Percentiles rank a stretch among this genome's conserved stretches.
Conservation (phyloP, 2,329 filamentous ascomycete genomes). For the Triangularia verruculosa region DNA sequence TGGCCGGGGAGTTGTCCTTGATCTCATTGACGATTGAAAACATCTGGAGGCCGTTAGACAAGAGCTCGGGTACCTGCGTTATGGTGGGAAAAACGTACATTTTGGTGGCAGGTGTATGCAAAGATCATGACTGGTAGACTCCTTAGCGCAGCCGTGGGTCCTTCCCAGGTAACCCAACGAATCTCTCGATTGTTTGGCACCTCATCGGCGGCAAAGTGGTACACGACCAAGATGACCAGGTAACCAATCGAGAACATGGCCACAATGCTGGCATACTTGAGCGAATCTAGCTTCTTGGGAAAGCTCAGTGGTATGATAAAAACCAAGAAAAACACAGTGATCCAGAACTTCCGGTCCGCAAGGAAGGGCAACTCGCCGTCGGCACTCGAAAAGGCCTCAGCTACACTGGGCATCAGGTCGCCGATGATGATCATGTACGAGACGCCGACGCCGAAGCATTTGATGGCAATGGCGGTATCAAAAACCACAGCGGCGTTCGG, state of each 20-base stretch:
- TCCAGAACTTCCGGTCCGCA: slow-evolving; percentile 92
- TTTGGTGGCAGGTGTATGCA: slow-evolving; percentile 99
- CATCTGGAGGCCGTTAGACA: slow-evolving; percentile 62
- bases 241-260: slow-evolving; percentile 93
- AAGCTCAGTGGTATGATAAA: slow-evolving; percentile 94
- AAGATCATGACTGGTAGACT: slow-evolving; percentile 95
- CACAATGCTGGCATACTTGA: slow-evolving; percentile 94
- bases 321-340: slow-evolving; percentile 97
- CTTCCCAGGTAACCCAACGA: slow-evolving; percentile 73
- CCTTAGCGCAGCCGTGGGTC: slow-evolving; percentile 73
- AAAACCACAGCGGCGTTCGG: slow-evolving; percentile 94
- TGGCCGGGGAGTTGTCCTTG: slow-evolving; percentile 71
- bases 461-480: slow-evolving; percentile 92
- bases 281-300: slow-evolving; percentile 82
- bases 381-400: slow-evolving; percentile 70
- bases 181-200: slow-evolving; percentile 69
- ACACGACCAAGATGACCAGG: slow-evolving; percentile 86
- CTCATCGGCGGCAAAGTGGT: slow-evolving; percentile 82
- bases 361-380: slow-evolving; percentile 68
- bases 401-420: slow-evolving; percentile 94
- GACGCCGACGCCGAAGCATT: slow-evolving; percentile 95
- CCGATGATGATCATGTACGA: slow-evolving; percentile 99
- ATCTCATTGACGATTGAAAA: slow-evolving; percentile 98
- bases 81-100: slow-evolving; percentile 56
- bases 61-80: not conserved